phyloP scores from a whole-genome alignment of 768 basidiomycete species.

The Grammothele lineata region DNA sequence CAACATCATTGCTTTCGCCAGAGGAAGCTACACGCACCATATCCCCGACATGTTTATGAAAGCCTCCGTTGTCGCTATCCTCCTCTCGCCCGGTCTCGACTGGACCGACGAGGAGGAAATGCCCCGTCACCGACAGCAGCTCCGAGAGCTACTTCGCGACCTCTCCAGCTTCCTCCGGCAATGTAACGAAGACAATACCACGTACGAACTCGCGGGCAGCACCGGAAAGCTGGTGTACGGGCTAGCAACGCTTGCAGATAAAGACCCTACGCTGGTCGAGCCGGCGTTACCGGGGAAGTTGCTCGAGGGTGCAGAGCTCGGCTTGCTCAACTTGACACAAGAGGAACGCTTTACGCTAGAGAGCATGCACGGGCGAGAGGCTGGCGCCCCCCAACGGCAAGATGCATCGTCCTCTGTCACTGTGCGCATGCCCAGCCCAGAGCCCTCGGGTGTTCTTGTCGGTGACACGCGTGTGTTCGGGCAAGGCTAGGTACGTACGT shows the following conservation, averaged over 20 bases:
- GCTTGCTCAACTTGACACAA: not conserved
- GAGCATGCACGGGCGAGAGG: not conserved
- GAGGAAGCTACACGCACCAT: not conserved
- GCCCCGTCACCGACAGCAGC: not conserved
- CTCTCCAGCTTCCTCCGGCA: constrained; percentile 2
- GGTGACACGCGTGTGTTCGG: too few species aligned
- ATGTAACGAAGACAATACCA: not conserved
- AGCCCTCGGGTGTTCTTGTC: too few species aligned
- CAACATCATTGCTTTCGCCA: constrained; percentile 1
- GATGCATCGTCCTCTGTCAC: too few species aligned
- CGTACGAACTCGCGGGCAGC: not conserved
- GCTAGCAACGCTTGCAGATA: not conserved
- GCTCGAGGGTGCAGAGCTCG: constrained; percentile 1
- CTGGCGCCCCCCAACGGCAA: too few species aligned
- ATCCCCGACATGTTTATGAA: constrained; percentile 3
- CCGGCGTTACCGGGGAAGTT: not conserved
- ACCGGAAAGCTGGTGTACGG: not conserved
- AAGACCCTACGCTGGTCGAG: not conserved
- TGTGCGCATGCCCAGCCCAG: too few species aligned
- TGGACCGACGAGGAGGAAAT: not conserved
- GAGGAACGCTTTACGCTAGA: not conserved
- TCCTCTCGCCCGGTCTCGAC: not conserved
- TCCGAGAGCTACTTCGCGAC: constrained; percentile 1
- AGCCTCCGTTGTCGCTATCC: not conserved
- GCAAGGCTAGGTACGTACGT: too few species aligned